A percentile compares a stretch with the other conserved stretches of the same genome.
These are phyloP conservation scores for Deakozyma indianensis DNA, from an alignment of 805 yeast genomes.

Conservation along the genomic window DNA sequence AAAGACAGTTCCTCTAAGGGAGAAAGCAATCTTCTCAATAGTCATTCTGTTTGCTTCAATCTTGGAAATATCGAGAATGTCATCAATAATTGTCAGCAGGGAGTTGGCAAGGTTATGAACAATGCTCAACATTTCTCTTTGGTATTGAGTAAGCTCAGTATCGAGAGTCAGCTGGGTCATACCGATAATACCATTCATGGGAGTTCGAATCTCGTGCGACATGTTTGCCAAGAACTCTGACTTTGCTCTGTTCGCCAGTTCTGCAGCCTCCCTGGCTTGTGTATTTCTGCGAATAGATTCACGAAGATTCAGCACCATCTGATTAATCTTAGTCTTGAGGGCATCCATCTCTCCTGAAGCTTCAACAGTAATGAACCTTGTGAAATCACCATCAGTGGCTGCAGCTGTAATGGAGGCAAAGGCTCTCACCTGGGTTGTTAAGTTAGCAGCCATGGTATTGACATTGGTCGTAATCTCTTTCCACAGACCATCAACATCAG, in stretches of 20 bases:
- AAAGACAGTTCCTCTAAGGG: constrained; percentile 73
- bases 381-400: constrained; percentile 87
- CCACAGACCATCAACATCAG: constrained; percentile 87
- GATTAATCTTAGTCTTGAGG: constrained; percentile 42
- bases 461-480: constrained; percentile 84
- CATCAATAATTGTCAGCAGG: constrained; percentile 74
- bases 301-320: constrained; percentile 74
- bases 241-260: constrained; percentile 75
- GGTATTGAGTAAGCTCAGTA: constrained; percentile 80
- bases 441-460: constrained; percentile 86
- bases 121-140: constrained; percentile 80
- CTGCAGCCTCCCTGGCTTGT: constrained; percentile 91
- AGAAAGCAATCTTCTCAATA: constrained; percentile 76
- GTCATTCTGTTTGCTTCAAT: constrained; percentile 92
- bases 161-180: constrained; percentile 84
- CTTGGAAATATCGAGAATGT: constrained; percentile 81
- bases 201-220: constrained; percentile 81
- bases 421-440: constrained; percentile 84
- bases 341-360: constrained; percentile 81
- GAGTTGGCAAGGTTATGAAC: constrained; percentile 83
- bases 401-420: constrained; percentile 90
- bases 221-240: constrained; percentile 84
- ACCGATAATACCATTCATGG: constrained; percentile 86
- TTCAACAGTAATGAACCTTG: constrained; percentile 79
- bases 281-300: constrained; percentile 86